Base-by-base conservation (phyloP, 202 grass and related monocot genomes). In the Setaria viridis region DNA sequence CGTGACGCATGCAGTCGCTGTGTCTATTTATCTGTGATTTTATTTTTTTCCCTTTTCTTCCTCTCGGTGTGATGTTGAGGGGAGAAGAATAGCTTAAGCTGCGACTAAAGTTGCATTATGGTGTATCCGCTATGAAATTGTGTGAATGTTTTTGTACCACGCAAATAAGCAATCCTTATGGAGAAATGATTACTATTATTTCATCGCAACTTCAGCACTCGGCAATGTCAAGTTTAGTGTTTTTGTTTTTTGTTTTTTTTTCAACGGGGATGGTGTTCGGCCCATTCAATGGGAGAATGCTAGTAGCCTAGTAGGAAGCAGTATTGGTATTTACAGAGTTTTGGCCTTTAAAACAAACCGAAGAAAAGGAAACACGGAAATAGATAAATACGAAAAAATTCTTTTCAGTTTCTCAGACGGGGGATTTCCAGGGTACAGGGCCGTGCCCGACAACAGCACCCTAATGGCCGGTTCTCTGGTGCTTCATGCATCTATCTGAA, bases 71-170 rank as follows among this genome's bases (percentile, higher is more conserved):
- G 7, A 16, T 70, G 17, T 14, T 4, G 70, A 64, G 77, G 70
- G 68, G 10, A 67, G 77, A 81, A 58, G 55, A 7, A 21, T 21
- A 63, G 55, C 57, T 49, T 46, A 17, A 4, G 63, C 43, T 62
- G 85, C 85, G 30, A 63, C 75, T 69, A 55, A 62, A 47, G 53
- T 55, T 76, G 67, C 80, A 80, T 4, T 16, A 34, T 9, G 42
- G 79, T 87, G 80, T 87, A 84, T 48, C 70, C 2, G 56, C 7
- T 59, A 25, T 25, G 56, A 39, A 80, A 37, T 17, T 76, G 82
- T 89, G 69, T 70, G 20, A 10, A 9, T 76, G 34, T 43, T 33
- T 85, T 74, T 74, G 20, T 84, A 79, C 37, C 32, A 80, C 46
- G 19, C 80, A 35, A 25, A 25, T 25, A 25, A 0, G 34, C 34